Evolutionary conservation across 1,139 yeast genomes (phyloP), one percentile per base, ranked within the genome.

Genomic region (Pichia sp.): DNA sequence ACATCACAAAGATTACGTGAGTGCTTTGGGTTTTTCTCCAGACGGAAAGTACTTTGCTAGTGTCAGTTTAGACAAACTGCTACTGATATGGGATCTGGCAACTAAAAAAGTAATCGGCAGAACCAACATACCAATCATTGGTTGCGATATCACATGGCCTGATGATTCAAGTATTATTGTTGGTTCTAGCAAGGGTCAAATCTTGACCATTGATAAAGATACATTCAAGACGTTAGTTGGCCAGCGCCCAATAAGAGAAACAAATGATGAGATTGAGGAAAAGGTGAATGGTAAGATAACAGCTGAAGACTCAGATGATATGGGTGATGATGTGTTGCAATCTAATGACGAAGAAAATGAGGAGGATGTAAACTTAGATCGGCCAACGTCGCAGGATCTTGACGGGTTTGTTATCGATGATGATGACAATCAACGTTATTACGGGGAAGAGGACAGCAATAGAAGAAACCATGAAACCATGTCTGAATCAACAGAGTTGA

Each of bases 21-120:
- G 80, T 1, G 85, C 80, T 52, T 61, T 85, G 47, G 72, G 75
- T 48, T 80, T 87, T 74, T 82, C 87, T 7, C 84, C 87, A 1
- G 75, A 79, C 61, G 87, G 87, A 41, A 73, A 75, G 5, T 77
- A 72, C 59, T 59, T 88, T 19, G 92, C 90, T 0, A 75, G 81
- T n/a, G 74, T 78, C 19, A 78, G 73, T 53, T 57, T 74, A 36
- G 79, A 77, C 53, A 77, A 79, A 43, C 68, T 68, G 29, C 63
- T 88, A n/a, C 67, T 77, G 8, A 66, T 88, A n/a, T 84, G 88
- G 84, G 78, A 83, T 57, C 62, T 75, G 47, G 58, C 59, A 1
- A 61, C 72, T 1, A 67, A 70, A 43, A 69, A 70, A 50, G 61
- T 72, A 1, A 49, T 68, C 16, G 58, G 49, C 3, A 56, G 45